phyloP scores from a whole-genome alignment of 768 basidiomycete genomes.

The Leccinum ochraceum region DNA sequence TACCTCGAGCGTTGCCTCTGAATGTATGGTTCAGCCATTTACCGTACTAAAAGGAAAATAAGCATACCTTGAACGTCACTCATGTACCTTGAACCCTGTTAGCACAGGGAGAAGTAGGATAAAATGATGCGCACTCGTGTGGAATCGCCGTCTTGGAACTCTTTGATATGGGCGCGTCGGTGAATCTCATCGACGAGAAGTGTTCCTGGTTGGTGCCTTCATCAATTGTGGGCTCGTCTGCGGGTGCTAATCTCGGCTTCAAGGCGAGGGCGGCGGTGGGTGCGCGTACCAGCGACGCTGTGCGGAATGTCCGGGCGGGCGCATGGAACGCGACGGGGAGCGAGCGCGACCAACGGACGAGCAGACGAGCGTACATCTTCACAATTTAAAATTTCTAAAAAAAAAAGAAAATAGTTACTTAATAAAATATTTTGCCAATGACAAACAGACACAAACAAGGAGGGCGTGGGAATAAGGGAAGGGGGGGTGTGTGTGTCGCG shows the following conservation, averaged over 20 bases:
- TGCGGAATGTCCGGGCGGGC: conserved; percentile 15
- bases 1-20: conserved; percentile 45
- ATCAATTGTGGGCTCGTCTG: conserved; percentile 14
- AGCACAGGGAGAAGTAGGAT: conserved; percentile 19
- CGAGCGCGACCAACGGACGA: conserved; percentile 24
- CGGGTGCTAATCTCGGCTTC: conserved; percentile 11
- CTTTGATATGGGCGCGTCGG: conserved; percentile 38
- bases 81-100: conserved; percentile 37
- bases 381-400: not conserved
- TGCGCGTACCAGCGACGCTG: conserved; percentile 12
- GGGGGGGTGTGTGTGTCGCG: conserved; percentile 23
- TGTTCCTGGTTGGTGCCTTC: conserved; percentile 26
- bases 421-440: conserved; percentile 3
- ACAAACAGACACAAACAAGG: conserved; percentile 26
- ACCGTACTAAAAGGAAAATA: not conserved
- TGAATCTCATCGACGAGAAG: conserved; percentile 30
- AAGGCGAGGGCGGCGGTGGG: conserved; percentile 12
- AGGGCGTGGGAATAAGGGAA: conserved; percentile 25
- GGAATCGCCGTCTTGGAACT: conserved; percentile 42
- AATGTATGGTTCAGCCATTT: not conserved
- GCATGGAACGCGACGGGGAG: conserved; percentile 13
- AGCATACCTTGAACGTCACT: conserved; percentile 48
- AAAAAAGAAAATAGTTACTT: not conserved
- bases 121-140: conserved; percentile 40
- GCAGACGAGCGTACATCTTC: conserved; percentile 27